Conservation (phyloP, 139 green algal genomes). For the Monoraphidium neglectum region DNA sequence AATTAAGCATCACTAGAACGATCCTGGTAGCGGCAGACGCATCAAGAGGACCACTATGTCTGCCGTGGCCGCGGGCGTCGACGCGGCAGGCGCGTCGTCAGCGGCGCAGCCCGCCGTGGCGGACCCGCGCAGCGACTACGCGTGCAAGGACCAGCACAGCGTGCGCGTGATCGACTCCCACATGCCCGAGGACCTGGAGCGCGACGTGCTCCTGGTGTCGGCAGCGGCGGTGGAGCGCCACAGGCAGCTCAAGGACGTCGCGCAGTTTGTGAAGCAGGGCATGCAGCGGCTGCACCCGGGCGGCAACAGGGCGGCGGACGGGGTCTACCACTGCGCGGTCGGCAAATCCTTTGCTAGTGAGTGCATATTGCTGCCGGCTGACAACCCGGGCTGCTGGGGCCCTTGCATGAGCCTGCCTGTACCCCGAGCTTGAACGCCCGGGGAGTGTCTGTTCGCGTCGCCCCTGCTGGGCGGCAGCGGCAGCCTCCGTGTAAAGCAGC, state of each 20-base stretch:
- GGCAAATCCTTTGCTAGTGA: slow-evolving; percentile 78
- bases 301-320: slow-evolving; percentile 76
- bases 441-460: no score
- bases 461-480: background rate
- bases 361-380: no score
- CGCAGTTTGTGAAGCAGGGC: slow-evolving; percentile 71
- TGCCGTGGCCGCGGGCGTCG: background rate
- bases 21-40: slow-evolving; percentile 5
- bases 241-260: slow-evolving; percentile 72
- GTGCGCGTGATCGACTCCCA: slow-evolving; percentile 17
- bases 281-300: slow-evolving; percentile 74
- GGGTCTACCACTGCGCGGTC: slow-evolving; percentile 79
- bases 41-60: slow-evolving; percentile 4
- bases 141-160: background rate
- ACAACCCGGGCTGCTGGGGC: no score
- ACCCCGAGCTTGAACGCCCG: background rate
- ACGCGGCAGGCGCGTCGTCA: background rate
- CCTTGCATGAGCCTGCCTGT: background rate
- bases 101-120: no score
- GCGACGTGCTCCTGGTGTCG: slow-evolving; percentile 51
- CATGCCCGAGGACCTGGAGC: slow-evolving; percentile 53
- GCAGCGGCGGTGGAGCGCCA: slow-evolving; percentile 50
- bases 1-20: background rate
- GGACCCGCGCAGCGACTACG: background rate
- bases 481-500: no score